Evolutionary conservation across 495 filamentous ascomycete genomes (phyloP), one percentile per base, ranked within the genome.

Genomic region (Peziza echinospora): DNA sequence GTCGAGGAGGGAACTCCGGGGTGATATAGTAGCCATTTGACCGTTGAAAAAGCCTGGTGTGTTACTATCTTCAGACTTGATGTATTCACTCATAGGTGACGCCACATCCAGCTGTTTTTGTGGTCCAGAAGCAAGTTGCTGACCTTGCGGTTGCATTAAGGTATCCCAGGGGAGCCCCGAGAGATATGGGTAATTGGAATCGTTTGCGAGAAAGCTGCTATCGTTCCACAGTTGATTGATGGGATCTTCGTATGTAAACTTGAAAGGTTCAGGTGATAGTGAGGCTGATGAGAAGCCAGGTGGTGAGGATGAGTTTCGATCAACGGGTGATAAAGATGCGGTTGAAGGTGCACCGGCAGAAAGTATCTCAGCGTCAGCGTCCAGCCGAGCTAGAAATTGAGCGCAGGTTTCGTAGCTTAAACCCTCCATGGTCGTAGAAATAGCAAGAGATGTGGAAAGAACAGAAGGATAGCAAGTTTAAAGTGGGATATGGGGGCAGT

Each of bases 221-320:
- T 37, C 30, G 30, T 3, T 37, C 30, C 30, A 37, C 30, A 37
- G 30, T 17, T 1, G 30, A 37, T 37, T 37, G 41, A 47, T 26
- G 30, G 45, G 37, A 50, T 59, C 57, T 49, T 55, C 11, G n/a
- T 43, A 23, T 17, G 21, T 56, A 40, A 56, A 60, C 16, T 53
- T 45, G 22, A 60, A 52, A 5, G 56, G 53, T 48, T 60, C 57
- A 2, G 57, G 57, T 1, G 57, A 59, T 44, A 60, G 55, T n/a
- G 56, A 59, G 19, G 57, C 53, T 53, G 56, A 59, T 4, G 56
- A 59, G 17, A 59, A 47, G 41, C 56, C 56, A 21, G 56, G 56
- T n/a, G 56, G 56, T 5, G 57, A 60, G 7, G 47, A 43, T 24
- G 56, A 60, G 46, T 56, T 46, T 7, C 55, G 41, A 16, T 48